Evolutionary conservation across 495 filamentous ascomycete species (phyloP).

Genomic region (Talaromyces nanjingensis): DNA sequence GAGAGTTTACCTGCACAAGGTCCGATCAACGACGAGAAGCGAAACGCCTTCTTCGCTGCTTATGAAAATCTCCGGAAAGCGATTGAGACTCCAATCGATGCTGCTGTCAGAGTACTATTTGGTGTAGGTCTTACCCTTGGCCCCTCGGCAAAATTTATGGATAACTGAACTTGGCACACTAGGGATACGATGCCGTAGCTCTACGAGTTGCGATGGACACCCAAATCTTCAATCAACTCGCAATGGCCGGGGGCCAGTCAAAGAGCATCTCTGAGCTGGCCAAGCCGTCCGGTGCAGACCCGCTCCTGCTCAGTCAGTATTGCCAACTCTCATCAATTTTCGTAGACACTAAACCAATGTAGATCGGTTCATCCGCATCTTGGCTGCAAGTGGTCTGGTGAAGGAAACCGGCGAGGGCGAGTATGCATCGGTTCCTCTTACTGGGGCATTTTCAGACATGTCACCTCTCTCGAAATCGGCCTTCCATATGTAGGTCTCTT

Average conservation of each 20-base stretch:
- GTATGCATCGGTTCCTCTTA: not conserved
- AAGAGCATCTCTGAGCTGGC: not conserved
- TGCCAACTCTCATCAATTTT: not conserved
- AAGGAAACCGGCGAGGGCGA: constrained; percentile 1
- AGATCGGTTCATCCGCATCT: not conserved
- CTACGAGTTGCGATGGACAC: too few relatives aligned
- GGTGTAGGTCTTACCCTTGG: too few relatives aligned
- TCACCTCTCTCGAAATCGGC: constrained; percentile 1
- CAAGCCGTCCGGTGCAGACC: constrained; percentile 1
- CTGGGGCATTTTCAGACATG: constrained; percentile 3
- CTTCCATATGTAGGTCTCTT: not conserved
- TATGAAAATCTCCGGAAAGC: too few relatives aligned
- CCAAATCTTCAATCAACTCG: not conserved
- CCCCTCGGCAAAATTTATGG: too few relatives aligned
- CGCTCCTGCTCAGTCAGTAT: constrained; percentile 1
- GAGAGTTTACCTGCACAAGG: too few relatives aligned
- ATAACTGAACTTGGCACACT: too few relatives aligned
- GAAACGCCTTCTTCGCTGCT: too few relatives aligned
- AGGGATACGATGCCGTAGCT: too few relatives aligned
- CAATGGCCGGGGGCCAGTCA: not conserved
- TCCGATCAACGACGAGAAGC: too few relatives aligned
- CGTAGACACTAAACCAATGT: not conserved
- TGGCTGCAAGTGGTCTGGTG: not conserved
- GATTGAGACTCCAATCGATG: too few relatives aligned
- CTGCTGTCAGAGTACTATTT: too few relatives aligned